Conservation (phyloP, 805 yeast species). For the Saturnispora kantuleensis region DNA sequence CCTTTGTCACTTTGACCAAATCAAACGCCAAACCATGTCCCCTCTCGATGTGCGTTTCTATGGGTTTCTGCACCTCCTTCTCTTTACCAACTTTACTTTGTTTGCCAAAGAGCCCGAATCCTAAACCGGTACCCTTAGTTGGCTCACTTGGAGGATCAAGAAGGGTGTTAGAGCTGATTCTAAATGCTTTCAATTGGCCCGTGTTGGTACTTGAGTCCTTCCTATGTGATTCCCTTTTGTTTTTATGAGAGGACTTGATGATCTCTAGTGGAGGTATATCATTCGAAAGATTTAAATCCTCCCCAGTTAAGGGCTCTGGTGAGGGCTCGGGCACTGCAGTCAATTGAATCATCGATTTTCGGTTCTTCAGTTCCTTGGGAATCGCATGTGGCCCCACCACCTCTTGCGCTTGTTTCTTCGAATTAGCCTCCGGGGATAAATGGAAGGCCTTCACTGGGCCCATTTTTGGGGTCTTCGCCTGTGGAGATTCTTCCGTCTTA, state of each 20-base stretch:
- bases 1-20: conserved; percentile 2
- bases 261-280: neutral
- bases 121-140: neutral
- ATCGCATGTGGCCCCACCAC: neutral
- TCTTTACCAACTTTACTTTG: neutral
- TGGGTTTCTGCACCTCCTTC: too few relatives aligned
- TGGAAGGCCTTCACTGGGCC: conserved; percentile 1
- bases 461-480: neutral
- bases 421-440: neutral
- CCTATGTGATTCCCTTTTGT: neutral
- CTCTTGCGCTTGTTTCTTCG: neutral
- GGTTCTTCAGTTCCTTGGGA: conserved; percentile 1
- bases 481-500: neutral
- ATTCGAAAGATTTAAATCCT: neutral
- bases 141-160: neutral
- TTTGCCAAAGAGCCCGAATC: neutral
- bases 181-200: conserved; percentile 10
- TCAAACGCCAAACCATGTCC: conserved; percentile 6
- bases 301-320: neutral
- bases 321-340: conserved; percentile 1
- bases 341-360: conserved; percentile 8
- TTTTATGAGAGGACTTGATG: too few relatives aligned
- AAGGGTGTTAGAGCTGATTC: conserved; percentile 5
- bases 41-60: neutral
- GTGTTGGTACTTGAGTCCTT: too few relatives aligned